A percentile compares a stretch with the other conserved stretches of the same genome.
These are phyloP conservation scores for Termitomyces sp. DNA, from an alignment of 768 basidiomycete species.

Conservation along the genomic window DNA sequence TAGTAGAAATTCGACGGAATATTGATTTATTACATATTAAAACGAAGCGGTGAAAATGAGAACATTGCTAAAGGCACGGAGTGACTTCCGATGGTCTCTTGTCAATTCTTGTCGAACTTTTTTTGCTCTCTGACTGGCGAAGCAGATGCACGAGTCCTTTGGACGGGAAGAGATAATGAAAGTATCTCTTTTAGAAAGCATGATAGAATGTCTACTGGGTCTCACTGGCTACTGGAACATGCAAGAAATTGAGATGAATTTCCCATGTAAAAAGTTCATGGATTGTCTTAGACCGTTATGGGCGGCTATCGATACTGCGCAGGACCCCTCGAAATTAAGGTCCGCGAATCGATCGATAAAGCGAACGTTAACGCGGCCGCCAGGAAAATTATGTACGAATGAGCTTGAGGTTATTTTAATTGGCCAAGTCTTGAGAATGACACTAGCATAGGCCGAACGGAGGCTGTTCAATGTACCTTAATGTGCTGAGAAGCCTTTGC, in stretches of 20 bases:
- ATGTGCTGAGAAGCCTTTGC: neutral
- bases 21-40: neutral
- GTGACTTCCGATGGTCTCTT: neutral
- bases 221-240: neutral
- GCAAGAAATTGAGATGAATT: neutral
- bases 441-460: neutral
- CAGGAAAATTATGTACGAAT: neutral
- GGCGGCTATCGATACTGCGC: neutral
- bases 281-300: neutral
- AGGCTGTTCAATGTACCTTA: neutral
- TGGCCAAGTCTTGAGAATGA: neutral
- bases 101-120: neutral
- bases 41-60: neutral
- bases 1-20: neutral
- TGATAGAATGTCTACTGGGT: neutral
- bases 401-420: neutral
- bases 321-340: neutral
- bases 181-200: neutral
- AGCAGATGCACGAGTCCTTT: neutral
- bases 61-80: neutral
- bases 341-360: neutral
- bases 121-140: neutral
- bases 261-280: neutral
- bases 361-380: no score
- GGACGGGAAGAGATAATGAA: neutral